phyloP scores from a whole-genome alignment of 116 monocot species.

The Papilionanthe hybrid region DNA sequence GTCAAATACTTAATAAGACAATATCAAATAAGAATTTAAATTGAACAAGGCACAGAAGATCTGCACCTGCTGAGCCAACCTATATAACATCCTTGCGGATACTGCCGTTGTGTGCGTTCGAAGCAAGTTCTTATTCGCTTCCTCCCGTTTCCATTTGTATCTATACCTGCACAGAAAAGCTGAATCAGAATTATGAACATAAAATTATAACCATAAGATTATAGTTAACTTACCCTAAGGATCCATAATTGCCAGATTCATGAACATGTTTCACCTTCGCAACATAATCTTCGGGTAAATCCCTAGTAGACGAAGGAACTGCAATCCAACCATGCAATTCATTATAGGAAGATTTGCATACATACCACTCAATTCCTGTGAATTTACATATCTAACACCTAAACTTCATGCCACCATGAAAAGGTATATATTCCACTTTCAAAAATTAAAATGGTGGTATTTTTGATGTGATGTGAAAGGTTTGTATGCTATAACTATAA shows the following conservation, averaged over 20 bases:
- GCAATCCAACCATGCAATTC: slow-evolving; percentile 16
- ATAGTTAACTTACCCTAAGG: slow-evolving; percentile 60
- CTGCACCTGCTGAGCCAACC: slow-evolving; percentile 74
- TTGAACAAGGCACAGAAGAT: background rate
- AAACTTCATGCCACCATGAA: too few relatives aligned
- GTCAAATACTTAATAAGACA: background rate
- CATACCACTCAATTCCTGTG: too few relatives aligned
- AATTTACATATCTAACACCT: too few relatives aligned
- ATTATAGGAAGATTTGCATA: too few relatives aligned
- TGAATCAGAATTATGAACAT: slow-evolving; percentile 4
- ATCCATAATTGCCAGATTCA: slow-evolving; percentile 88
- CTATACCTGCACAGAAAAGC: slow-evolving; percentile 48
- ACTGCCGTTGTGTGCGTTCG: slow-evolving; percentile 98
- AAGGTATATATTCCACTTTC: too few relatives aligned
- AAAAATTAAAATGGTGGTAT: too few relatives aligned
- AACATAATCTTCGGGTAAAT: slow-evolving; percentile 85
- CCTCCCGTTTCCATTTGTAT: slow-evolving; percentile 95
- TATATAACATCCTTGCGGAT: slow-evolving; percentile 93
- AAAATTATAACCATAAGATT: background rate
- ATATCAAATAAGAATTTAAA: background rate
- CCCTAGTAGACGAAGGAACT: slow-evolving; percentile 78
- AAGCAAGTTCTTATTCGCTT: slow-evolving; percentile 91
- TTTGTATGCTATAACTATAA: too few relatives aligned
- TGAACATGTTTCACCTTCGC: slow-evolving; percentile 74
- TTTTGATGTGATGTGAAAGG: too few relatives aligned